Base-by-base conservation (phyloP, 2,329 filamentous ascomycete genomes). In the Trichoderma endophyticum region DNA sequence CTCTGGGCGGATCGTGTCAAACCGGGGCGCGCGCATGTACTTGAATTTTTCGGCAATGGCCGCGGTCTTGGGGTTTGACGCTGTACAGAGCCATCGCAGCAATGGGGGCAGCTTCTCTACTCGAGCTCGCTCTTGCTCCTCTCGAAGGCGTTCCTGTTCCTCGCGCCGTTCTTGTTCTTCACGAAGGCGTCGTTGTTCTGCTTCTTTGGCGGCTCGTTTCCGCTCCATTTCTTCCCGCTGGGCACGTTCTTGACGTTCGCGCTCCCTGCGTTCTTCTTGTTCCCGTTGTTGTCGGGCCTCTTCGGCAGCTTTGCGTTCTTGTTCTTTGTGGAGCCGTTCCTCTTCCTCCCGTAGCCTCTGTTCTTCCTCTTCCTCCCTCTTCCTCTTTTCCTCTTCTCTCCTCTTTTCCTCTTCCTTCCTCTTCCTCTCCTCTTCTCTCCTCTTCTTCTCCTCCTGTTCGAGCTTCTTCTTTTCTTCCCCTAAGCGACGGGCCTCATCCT, bases 1-100 rank as follows among this genome's bases (percentile, higher is more conserved):
- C 34, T 84, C 83, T 4, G 85, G 84, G 15, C 84, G 84, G 71
- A 91, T 89, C 4, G 88, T 91, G 78, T 91, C 89, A 76, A 88
- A 91, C 26, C 90, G 87, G 62, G 90, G 87, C 18, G 89, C 89
- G 75, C 88, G 85, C 73, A 90, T 86, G 61, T 81, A 82, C 73
- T 83, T 83, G 77, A 91, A 90, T 57, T 86, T 85, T 66, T 85
- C 82, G 5, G 88, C 88, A 63, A 89, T 77, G 24, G 83, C 81
- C 6, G 83, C 77, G 6, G 81, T 81, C 77, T 86, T 88, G 15
- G 88, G 86, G 72, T 89, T 85, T 6, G 83, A 77, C 62, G 83
- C 85, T 24, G 79, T 80, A 69, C 89, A 86, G 28, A 92, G 84
- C 89, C 89, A 91, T 62, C 86, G 86, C 59, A 92, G 79, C 39